Base-by-base conservation (phyloP, 176 grass and related monocot species). In the Oryza meyeriana region DNA sequence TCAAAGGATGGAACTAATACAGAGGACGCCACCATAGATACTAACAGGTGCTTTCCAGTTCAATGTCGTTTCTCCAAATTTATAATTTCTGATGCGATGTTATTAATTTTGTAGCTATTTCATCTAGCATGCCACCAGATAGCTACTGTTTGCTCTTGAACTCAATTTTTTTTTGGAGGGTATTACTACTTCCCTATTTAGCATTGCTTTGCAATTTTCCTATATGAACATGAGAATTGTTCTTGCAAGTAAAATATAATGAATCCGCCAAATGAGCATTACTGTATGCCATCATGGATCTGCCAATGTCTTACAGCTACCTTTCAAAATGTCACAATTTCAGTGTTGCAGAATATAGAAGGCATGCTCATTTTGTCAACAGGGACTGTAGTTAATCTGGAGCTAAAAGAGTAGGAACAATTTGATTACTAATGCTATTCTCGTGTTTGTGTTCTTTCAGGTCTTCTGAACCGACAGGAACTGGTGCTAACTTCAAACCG, bases 391-490 rank as follows among this genome's bases (percentile, higher is more conserved):
- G 40, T 40, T 73, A 42, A 82, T 77, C 3, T 13, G 72, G 31
- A 77, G 41, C 8, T 77, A 31, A 25, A 29, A 69, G 78, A 61
- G 4, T 69, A 69, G 36, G 22, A 13, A 38, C 59, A 52, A 45
- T 73, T 59, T 75, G 5, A 81, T 5, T 62, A 33, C 8, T 48
- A 52, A 52, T 16, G 6, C 45, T 63, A 17, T 34, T 35, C 1
- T 59, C 2, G 40, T 61, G 26, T 16, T 27, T 63, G 3, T 82
- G 45, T 61, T 59, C 20, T 62, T 82, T 87, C 84, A 94, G 92
- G 81, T 68, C 74, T 50, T 72, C 89, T 0, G 89, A 94, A 22
- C 89, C 92, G 66, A 79, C 89, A 22, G 92, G 92, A 28, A 85
- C 84, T 13, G 92, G 87, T 45, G 36, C 76, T 41, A 72, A 30